phyloP scores from a whole-genome alignment of 2,329 filamentous ascomycete genomes.

The Alternaria sp. region DNA sequence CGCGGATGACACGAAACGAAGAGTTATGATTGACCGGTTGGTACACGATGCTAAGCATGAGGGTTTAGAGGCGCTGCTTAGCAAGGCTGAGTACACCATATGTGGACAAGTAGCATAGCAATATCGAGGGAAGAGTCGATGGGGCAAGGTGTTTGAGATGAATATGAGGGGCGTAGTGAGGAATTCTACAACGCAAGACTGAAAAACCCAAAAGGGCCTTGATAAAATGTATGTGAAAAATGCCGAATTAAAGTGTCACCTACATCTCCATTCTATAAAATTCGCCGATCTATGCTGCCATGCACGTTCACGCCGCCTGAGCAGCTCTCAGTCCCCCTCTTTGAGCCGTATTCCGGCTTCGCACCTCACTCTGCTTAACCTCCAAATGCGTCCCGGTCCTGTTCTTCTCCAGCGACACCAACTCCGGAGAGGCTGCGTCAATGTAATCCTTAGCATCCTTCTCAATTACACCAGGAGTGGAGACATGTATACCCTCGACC shows the following conservation, averaged over 20 bases:
- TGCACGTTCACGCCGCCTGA: constrained; percentile 4
- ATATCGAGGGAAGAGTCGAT: neutral
- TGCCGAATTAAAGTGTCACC: neutral
- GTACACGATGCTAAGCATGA: neutral
- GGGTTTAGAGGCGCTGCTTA: neutral
- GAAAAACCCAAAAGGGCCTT: neutral
- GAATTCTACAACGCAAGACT: neutral
- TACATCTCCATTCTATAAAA: neutral
- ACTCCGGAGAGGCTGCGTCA: constrained; percentile 11
- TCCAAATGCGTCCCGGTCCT: constrained; percentile 36
- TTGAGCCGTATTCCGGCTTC: constrained; percentile 31
- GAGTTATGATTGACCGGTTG: neutral
- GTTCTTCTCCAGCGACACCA: constrained; percentile 33
- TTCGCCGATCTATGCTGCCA: neutral
- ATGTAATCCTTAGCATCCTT: constrained; percentile 34
- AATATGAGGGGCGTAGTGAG: neutral
- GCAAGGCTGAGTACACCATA: neutral
- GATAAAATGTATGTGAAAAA: neutral
- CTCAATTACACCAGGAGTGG: constrained; percentile 38
- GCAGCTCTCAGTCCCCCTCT: constrained; percentile 14
- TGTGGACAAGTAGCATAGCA: neutral
- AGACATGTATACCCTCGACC: constrained; percentile 45
- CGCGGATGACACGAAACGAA: neutral
- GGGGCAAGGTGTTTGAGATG: neutral
- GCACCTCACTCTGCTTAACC: constrained; percentile 38